Evolutionary conservation across 1,139 yeast species (phyloP).

Genomic region (Ashbya aceris): DNA sequence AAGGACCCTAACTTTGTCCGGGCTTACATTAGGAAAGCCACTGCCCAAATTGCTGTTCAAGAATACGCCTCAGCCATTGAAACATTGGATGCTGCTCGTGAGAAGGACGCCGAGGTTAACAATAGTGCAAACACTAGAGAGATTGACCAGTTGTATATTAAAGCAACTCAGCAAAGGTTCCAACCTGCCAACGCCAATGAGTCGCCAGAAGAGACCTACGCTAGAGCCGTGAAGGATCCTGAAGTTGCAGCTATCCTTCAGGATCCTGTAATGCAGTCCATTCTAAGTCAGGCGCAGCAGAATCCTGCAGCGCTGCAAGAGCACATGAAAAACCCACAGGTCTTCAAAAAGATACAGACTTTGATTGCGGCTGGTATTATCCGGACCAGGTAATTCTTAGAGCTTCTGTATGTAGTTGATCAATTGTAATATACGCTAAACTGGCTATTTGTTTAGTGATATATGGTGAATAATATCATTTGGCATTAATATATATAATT

Average conservation of each 20-base stretch:
- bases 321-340: slow-evolving; percentile 95
- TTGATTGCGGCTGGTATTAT: slow-evolving; percentile 96
- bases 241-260: slow-evolving; percentile 84
- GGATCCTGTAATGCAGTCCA: slow-evolving; percentile 96
- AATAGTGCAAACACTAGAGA: slow-evolving; percentile 57
- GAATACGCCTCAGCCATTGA: slow-evolving; percentile 78
- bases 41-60: slow-evolving; percentile 84
- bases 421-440: too few species aligned
- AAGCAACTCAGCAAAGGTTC: slow-evolving; percentile 75
- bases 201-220: slow-evolving; percentile 90
- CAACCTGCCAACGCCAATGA: slow-evolving; percentile 71
- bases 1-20: slow-evolving; percentile 83
- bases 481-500: too few species aligned
- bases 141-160: slow-evolving; percentile 72
- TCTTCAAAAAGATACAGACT: slow-evolving; percentile 77
- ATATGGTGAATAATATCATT: too few species aligned
- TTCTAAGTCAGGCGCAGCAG: slow-evolving; percentile 85
- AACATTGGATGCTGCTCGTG: slow-evolving; percentile 71
- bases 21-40: slow-evolving; percentile 96
- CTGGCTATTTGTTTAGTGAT: too few species aligned
- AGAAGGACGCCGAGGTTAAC: slow-evolving; percentile 55
- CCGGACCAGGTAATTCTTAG: slow-evolving; percentile 58
- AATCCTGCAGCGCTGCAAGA: slow-evolving; percentile 96
- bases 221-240: slow-evolving; percentile 85
- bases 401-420: too few species aligned